Evolutionary conservation across 371 early-diverging fungal species (phyloP).

Genomic region (Quaeritorhiza haematococci): DNA sequence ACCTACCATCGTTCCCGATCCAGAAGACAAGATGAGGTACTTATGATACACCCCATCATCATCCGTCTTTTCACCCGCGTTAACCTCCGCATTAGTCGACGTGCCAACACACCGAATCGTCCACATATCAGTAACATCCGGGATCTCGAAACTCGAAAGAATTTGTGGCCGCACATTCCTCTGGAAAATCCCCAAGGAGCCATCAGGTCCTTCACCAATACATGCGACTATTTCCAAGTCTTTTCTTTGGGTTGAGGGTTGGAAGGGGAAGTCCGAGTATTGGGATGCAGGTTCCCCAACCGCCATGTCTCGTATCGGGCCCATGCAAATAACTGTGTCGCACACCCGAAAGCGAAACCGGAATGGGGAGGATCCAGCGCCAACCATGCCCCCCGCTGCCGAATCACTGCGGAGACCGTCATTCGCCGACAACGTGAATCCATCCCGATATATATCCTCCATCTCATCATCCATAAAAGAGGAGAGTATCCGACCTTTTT

Average conservation of each 20-base stretch:
- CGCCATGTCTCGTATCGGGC: constrained; percentile 72
- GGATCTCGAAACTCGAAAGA: constrained; percentile 54
- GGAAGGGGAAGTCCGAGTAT: neutral
- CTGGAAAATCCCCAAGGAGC: constrained; percentile 75
- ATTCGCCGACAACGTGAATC: too few relatives aligned
- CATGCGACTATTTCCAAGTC: constrained; percentile 78
- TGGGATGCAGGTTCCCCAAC: constrained; percentile 51
- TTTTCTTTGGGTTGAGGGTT: constrained; percentile 12
- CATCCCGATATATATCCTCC: neutral
- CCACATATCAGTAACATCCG: constrained; percentile 31
- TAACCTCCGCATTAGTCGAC: neutral
- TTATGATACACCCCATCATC: constrained; percentile 52
- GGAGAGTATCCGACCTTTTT: neutral
- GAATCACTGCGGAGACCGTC: too few relatives aligned
- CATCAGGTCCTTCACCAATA: constrained; percentile 67
- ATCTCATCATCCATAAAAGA: constrained; percentile 13
- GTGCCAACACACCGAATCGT: constrained; percentile 12
- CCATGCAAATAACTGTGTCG: constrained; percentile 74
- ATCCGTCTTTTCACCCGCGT: constrained; percentile 27
- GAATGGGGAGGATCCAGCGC: too few relatives aligned
- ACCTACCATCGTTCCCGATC: constrained; percentile 58
- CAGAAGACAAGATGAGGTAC: constrained; percentile 67
- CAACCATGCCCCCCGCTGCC: too few relatives aligned
- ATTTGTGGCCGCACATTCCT: constrained; percentile 72
- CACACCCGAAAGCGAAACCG: constrained; percentile 61